phyloP scores from a whole-genome alignment of 1,284 basidiomycete species.

The Omphalotus olearius region DNA sequence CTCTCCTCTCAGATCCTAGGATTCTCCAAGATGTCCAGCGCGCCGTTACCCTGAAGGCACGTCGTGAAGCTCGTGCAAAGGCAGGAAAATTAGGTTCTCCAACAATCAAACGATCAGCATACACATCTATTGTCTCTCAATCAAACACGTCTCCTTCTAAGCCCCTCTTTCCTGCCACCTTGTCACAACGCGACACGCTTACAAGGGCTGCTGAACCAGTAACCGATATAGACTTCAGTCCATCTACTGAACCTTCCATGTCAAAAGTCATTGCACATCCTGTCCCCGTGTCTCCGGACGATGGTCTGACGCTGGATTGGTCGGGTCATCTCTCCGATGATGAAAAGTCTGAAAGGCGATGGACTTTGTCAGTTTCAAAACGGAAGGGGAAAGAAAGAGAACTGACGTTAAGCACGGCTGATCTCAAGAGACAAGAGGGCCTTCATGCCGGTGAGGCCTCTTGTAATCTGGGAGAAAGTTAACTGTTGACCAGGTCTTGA shows the following conservation, averaged over 20 bases:
- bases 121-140: constrained; percentile 27
- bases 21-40: constrained; percentile 74
- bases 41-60: constrained; percentile 63
- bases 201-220: not conserved
- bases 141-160: constrained; percentile 12
- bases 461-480: not conserved
- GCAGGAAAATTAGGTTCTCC: constrained; percentile 27
- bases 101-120: constrained; percentile 19
- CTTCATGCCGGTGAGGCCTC: constrained; percentile 39
- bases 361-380: constrained; percentile 56
- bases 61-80: constrained; percentile 61
- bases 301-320: constrained; percentile 70
- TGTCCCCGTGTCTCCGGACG: constrained; percentile 61
- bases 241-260: constrained; percentile 40
- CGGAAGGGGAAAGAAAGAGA: constrained; percentile 54
- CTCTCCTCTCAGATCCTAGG: constrained; percentile 48
- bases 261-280: constrained; percentile 35
- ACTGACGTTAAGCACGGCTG: constrained; percentile 34
- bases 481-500: constrained; percentile 10
- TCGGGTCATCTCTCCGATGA: constrained; percentile 45
- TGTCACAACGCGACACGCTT: constrained; percentile 25
- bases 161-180: constrained; percentile 22
- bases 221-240: constrained; percentile 66
- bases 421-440: constrained; percentile 46
- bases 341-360: constrained; percentile 52